Evolutionary conservation across 805 yeast species (phyloP).

Genomic region (Priceomyces haplophilus): DNA sequence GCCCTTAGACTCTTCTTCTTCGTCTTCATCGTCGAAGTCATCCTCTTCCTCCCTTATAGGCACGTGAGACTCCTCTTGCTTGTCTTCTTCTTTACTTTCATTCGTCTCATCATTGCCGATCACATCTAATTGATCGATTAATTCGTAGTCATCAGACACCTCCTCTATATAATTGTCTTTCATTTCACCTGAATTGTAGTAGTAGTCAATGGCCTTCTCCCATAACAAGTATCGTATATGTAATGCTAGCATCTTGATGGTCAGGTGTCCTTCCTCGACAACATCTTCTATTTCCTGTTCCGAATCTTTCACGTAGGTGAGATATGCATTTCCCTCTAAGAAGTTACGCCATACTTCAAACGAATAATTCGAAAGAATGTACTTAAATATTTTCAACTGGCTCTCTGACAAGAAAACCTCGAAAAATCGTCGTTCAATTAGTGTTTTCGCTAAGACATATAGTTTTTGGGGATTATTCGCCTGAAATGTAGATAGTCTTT

Average conservation of each 20-base stretch:
- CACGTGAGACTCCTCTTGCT: conserved; percentile 6
- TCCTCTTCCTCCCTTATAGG: conserved; percentile 36
- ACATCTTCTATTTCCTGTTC: conserved; percentile 38
- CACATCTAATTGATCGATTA: conserved; percentile 31
- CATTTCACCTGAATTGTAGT: conserved; percentile 25
- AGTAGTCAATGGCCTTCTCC: conserved; percentile 63
- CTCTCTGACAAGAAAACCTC: conserved; percentile 32
- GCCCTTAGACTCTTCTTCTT: conserved; percentile 15
- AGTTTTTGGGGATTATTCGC: conserved; percentile 28
- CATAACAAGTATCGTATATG: conserved; percentile 66
- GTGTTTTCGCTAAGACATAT: conserved; percentile 33
- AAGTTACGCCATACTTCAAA: conserved; percentile 34
- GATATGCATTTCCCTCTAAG: conserved; percentile 37
- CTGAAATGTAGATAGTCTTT: conserved; percentile 37
- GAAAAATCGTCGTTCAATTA: conserved; percentile 31
- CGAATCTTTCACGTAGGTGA: conserved; percentile 20
- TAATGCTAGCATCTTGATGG: conserved; percentile 46
- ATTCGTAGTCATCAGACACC: conserved; percentile 31
- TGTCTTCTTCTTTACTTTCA: conserved; percentile 2
- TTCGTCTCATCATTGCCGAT: conserved; percentile 19
- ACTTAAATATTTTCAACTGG: conserved; percentile 31
- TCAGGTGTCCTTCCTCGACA: conserved; percentile 41
- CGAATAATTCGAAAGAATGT: conserved; percentile 28
- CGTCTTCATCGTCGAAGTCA: conserved; percentile 31
- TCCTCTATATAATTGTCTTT: conserved; percentile 27